phyloP scores from a whole-genome alignment of 2,329 filamentous ascomycete species.

The Myriangium duriaei region DNA sequence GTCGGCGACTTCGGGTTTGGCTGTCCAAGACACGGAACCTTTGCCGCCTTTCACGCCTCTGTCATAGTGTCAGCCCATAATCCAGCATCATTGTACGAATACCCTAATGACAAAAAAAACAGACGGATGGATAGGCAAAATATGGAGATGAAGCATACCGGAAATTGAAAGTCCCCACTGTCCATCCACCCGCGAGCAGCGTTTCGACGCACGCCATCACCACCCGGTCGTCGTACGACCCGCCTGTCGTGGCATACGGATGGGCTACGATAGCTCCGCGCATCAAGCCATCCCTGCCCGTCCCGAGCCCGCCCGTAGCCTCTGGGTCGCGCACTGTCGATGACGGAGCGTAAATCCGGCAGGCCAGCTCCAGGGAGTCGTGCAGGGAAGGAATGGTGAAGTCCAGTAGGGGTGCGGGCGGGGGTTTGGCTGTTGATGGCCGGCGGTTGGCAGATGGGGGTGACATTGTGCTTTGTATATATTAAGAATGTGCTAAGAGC shows the following conservation, averaged over 20 bases:
- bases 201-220: constrained; percentile 53
- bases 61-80: not conserved
- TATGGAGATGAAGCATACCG: constrained; percentile 41
- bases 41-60: constrained; percentile 67
- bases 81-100: not conserved
- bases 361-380: constrained; percentile 63
- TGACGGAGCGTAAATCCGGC: constrained; percentile 60
- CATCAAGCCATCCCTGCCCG: not conserved
- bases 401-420: constrained; percentile 6
- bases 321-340: not conserved
- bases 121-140: not conserved
- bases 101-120: not conserved
- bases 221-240: constrained; percentile 69
- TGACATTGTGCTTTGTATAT: too few relatives aligned
- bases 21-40: constrained; percentile 78
- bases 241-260: constrained; percentile 81
- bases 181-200: constrained; percentile 55
- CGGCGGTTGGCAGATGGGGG: not conserved
- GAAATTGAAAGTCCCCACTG: constrained; percentile 88
- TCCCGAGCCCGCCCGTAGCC: not conserved
- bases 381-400: constrained; percentile 78
- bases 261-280: constrained; percentile 62
- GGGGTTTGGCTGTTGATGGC: constrained; percentile 1
- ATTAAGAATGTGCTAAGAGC: too few relatives aligned
- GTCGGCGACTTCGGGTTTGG: constrained; percentile 66